Conservation (phyloP, 2,329 filamentous ascomycete genomes). For the Neonectria coccinea region DNA sequence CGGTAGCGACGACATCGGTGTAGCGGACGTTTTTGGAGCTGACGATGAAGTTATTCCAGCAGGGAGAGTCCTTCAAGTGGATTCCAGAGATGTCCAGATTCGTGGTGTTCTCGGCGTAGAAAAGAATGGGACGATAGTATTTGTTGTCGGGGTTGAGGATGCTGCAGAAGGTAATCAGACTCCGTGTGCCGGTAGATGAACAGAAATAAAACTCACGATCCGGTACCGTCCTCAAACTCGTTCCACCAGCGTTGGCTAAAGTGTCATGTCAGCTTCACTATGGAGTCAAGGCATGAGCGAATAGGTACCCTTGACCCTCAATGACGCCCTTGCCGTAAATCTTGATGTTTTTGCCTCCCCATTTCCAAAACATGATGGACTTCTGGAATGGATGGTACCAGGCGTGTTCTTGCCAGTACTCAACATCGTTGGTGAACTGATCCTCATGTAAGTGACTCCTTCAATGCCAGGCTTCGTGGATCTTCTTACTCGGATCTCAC, state of each 20-base stretch:
- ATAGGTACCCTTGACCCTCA: conserved; percentile 62
- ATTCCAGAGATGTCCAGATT: conserved; percentile 69
- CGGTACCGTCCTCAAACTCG: conserved; percentile 34
- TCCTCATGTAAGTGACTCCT: background rate
- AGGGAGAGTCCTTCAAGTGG: conserved; percentile 69
- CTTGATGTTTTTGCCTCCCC: conserved; percentile 71
- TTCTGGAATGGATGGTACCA: conserved; percentile 58
- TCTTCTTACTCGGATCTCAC: conserved; percentile 56
- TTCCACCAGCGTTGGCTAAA: conserved; percentile 38
- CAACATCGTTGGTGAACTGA: conserved; percentile 58
- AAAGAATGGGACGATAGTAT: conserved; percentile 70
- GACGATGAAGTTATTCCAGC: conserved; percentile 73
- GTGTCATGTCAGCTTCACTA: background rate
- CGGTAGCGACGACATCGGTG: conserved; percentile 65
- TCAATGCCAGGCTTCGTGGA: fast-evolving
- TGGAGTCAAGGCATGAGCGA: background rate
- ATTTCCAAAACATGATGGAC: conserved; percentile 72
- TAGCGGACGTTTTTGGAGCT: conserved; percentile 66
- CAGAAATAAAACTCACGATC: conserved; percentile 16
- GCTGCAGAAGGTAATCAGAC: background rate
- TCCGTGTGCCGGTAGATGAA: too few species aligned
- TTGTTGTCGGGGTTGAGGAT: conserved; percentile 65
- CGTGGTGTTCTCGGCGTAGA: conserved; percentile 71
- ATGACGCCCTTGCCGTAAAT: conserved; percentile 69
- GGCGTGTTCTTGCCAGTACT: conserved; percentile 57